Conservation (phyloP, 202 grass and related monocot species). For the Musa balbisiana region DNA sequence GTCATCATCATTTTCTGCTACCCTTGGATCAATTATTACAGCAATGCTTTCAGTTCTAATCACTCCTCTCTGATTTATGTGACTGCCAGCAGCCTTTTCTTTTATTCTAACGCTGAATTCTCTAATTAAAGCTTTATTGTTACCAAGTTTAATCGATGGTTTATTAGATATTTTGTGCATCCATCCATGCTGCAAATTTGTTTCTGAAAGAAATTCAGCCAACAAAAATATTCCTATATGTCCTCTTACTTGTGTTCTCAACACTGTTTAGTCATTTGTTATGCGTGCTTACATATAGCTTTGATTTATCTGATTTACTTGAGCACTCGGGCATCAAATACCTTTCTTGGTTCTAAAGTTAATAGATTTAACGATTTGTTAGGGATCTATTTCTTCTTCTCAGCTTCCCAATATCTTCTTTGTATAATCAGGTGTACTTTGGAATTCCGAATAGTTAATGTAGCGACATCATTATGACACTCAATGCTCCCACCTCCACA, state of each 20-base stretch:
- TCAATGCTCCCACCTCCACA: neutral
- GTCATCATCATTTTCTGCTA: neutral
- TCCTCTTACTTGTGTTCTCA: neutral
- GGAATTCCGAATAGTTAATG: neutral
- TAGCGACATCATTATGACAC: neutral
- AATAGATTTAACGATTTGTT: neutral
- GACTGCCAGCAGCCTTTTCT: neutral
- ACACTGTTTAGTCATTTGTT: neutral
- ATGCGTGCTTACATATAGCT: neutral
- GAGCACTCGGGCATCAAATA: neutral
- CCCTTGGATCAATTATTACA: neutral
- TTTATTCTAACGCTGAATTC: neutral
- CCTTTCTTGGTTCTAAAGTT: neutral
- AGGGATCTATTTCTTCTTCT: neutral
- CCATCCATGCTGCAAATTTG: neutral
- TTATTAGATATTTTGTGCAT: neutral
- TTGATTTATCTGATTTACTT: neutral
- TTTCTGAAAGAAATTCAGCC: neutral
- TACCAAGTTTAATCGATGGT: neutral
- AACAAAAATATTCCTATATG: neutral
- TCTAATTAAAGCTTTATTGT: too few relatives aligned
- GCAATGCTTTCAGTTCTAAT: neutral
- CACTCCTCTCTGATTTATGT: neutral
- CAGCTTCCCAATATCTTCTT: neutral
- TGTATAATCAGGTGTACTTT: neutral